Evolutionary conservation across 2,329 filamentous ascomycete species (phyloP).

Genomic region (Fusarium virguliforme): DNA sequence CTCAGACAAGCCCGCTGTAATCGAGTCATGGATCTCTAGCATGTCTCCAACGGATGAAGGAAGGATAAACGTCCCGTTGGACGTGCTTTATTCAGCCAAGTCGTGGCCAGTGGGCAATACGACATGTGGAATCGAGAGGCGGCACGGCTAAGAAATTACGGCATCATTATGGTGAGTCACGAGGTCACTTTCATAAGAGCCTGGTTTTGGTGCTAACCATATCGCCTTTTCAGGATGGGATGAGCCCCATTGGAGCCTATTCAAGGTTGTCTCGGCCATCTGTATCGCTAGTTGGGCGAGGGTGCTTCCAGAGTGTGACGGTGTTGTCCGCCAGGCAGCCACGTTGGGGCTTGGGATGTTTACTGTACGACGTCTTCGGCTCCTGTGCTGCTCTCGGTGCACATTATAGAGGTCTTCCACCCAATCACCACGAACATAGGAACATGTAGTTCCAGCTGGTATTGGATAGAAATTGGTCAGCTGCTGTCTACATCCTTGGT

Average conservation of each 20-base stretch:
- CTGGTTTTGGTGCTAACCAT: neutral
- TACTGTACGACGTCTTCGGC: neutral
- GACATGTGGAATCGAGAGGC: neutral
- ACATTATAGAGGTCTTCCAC: neutral
- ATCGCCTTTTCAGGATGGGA: neutral
- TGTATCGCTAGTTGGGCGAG: neutral
- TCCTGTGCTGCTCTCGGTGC: neutral
- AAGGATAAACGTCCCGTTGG: neutral
- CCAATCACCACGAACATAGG: neutral
- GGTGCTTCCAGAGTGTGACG: neutral
- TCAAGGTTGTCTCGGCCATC: neutral
- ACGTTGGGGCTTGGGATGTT: neutral
- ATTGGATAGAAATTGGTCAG: neutral
- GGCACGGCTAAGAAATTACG: neutral
- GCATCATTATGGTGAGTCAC: neutral
- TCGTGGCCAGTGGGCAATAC: neutral
- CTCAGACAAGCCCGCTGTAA: neutral
- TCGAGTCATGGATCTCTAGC: neutral
- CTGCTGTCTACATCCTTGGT: neutral
- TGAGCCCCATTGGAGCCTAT: neutral
- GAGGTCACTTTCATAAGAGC: neutral
- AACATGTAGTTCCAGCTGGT: neutral
- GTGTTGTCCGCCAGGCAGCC: neutral
- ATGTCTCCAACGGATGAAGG: neutral
- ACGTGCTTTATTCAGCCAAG: neutral